Conservation (phyloP, 768 basidiomycete species). For the Kwoniella sp. region DNA sequence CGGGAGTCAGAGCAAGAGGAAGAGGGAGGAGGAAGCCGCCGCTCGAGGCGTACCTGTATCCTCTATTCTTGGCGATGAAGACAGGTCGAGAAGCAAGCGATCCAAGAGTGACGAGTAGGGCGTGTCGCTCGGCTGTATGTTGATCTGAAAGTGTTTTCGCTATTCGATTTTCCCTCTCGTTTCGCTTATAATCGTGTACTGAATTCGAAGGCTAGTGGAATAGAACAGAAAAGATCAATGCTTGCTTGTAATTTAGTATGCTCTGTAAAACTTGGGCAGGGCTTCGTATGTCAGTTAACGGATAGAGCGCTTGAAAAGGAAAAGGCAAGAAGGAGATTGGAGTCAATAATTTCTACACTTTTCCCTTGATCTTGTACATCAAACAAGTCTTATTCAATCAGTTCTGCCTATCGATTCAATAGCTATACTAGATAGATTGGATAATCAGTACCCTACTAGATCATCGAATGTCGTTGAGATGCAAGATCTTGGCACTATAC, state of each 20-base stretch:
- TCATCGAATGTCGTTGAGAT: too few relatives aligned
- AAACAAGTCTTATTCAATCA: too few relatives aligned
- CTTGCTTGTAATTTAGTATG: constrained; percentile 5
- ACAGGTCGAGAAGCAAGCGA: constrained; percentile 12
- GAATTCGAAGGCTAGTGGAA: background rate
- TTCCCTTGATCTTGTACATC: too few relatives aligned
- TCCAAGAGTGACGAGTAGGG: constrained; percentile 26
- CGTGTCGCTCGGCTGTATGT: background rate
- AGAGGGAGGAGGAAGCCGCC: constrained; percentile 40
- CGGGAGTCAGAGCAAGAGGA: constrained; percentile 47
- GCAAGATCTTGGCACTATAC: background rate
- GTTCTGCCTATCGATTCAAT: too few relatives aligned
- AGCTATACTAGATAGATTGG: too few relatives aligned
- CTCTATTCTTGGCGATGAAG: background rate
- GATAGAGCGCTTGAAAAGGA: too few relatives aligned
- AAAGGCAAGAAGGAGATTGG: too few relatives aligned
- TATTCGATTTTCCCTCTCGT: background rate
- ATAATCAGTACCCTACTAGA: too few relatives aligned
- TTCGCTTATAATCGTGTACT: background rate
- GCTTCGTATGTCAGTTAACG: too few relatives aligned
- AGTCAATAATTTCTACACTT: too few relatives aligned
- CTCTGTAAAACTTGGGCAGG: too few relatives aligned
- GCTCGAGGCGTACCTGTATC: background rate
- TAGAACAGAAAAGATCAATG: background rate
- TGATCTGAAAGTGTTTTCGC: background rate